Evolutionary conservation across 345 rosid species (phyloP).

Genomic region (Ailanthus altissimus): DNA sequence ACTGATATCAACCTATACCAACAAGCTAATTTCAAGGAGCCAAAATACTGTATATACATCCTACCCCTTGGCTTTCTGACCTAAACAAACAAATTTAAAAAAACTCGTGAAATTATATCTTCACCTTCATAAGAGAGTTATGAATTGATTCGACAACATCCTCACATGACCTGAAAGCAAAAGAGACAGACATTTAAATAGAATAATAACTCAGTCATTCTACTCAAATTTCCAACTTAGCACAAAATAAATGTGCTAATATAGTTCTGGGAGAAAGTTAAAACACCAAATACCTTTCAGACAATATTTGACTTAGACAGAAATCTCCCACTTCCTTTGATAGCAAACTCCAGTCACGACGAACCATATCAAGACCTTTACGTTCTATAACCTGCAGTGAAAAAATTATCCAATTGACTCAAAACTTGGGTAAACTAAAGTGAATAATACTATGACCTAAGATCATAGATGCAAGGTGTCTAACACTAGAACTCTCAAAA

Average conservation of each 20-base stretch:
- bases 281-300: slow-evolving; percentile 71
- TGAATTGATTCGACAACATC: slow-evolving; percentile 92
- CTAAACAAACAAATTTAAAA: slow-evolving; percentile 9
- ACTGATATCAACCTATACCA: background rate
- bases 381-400: slow-evolving; percentile 81
- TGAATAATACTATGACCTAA: background rate
- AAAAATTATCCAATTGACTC: slow-evolving; percentile 28
- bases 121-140: slow-evolving; percentile 80
- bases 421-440: slow-evolving; percentile 12
- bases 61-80: background rate
- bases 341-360: slow-evolving; percentile 97
- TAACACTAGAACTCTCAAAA: background rate
- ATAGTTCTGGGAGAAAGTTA: slow-evolving; percentile 5
- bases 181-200: slow-evolving; percentile 17
- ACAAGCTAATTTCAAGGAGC: background rate
- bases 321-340: slow-evolving; percentile 93
- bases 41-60: background rate
- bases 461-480: background rate
- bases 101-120: slow-evolving; percentile 1
- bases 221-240: slow-evolving; percentile 14
- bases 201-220: slow-evolving; percentile 12
- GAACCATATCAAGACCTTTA: slow-evolving; percentile 99
- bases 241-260: background rate
- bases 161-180: slow-evolving; percentile 76
- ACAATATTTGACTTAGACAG: slow-evolving; percentile 80